Base-by-base conservation (phyloP, 768 basidiomycete genomes). In the Guyanaporus albipodus region DNA sequence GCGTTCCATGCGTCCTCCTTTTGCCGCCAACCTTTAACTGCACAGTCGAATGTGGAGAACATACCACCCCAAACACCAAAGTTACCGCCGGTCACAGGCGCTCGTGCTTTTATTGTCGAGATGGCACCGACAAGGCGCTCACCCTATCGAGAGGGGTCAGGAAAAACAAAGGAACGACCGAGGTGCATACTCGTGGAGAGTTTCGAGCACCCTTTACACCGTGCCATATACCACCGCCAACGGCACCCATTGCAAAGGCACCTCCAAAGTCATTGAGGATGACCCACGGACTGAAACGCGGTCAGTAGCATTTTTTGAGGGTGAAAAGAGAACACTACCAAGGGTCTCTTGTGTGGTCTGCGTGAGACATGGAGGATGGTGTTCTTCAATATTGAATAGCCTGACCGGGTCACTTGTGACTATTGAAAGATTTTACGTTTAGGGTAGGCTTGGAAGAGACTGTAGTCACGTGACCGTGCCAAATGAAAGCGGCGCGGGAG, bases 1-100 rank as follows among this genome's bases (percentile, higher is more conserved):
- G 93, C 93, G 63, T 99, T 99, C 93, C 93, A 99, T 42, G 95
- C 89, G 67, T 96, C 94, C 70, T 96, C 93, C 66, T 97, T 96
- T 73, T 96, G 92, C 66, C 93, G 78, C 74, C 82, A 91, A 12
- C 92, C 91, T 70, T 99, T 98, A 57, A 99, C 87, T 1, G 93
- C 93, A 67, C 96, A 99, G 68, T 98, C 96, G 58, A 96, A 99
- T 27, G 91, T 89, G 36, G 93, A 97, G 68, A 99, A 99, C 83
- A 99, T 87, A 56, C 95, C 96, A 64, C 95, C 90, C 88, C 90
- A 91, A 14, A 91, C 86, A 58, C 88, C 87, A 65, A 95, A 96
- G 71, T 97, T 95, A 23, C 95, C 96, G 40, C 96, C 96, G 10
- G 94, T 92, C 22, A 99, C 96, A 4, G 96, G 96, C 50, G 96